Base-by-base conservation (phyloP, 2,329 filamentous ascomycete species). In the Graphilbum sp. region DNA sequence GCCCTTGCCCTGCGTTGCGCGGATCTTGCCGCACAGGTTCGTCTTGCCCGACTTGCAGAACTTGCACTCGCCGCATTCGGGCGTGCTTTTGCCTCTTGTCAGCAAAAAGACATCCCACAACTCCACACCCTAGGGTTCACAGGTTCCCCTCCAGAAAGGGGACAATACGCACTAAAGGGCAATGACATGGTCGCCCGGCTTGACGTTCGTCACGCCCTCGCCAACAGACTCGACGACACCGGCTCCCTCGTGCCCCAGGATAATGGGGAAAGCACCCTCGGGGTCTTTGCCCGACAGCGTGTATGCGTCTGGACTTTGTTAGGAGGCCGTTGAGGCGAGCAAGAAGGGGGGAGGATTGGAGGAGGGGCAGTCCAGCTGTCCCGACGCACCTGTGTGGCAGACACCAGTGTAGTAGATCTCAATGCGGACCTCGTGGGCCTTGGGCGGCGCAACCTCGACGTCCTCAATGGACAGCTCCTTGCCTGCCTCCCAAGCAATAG, bases 1-100 rank as follows among this genome's bases (percentile, higher is more conserved):
- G 54, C 90, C 90, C 61, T 78, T 81, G 52, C 90, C 90, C 66
- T 98, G 90, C 33, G 90, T 96, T 34, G 85, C 84, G 52, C 90
- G 80, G 62, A 98, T 98, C 75, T 96, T 96, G 60, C 90, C 90
- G 66, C 88, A 96, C 42, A 96, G 80, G 65, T 96, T 96, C 53
- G 88, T 96, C 78, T 98, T 98, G 65, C 88, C 90, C 32, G 88
- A 96, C 63, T 85, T 90, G 79, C 90, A 98, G 73, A 96, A 96
- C 69, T 96, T 96, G 77, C 90, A 98, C 62, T 96, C 88, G 50
- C 75, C 70, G 68, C 90, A 96, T 67, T 96, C 88, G 47, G 90
- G 90, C 34, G 87, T 96, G 69, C 86, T 93, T 53, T 41, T 32
- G 23, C 7, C 7, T 7, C 23, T 25, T n/a, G n/a, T n/a, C n/a